Evolutionary conservation across 768 basidiomycete species (phyloP).

Genomic region (Sutorius australiensis): DNA sequence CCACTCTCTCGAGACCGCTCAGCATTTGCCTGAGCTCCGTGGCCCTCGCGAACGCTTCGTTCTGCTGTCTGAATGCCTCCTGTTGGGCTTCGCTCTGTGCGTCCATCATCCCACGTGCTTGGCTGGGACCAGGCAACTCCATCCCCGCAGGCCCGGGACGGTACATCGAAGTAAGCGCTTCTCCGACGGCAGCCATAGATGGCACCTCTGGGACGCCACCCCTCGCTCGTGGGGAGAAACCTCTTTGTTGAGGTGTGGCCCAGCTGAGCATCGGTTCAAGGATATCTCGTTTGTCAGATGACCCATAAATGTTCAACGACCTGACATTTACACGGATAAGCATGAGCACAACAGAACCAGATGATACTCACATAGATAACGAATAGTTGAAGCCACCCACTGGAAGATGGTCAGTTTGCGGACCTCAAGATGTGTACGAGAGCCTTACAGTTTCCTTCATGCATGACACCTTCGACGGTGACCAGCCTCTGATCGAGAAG

Average conservation of each 20-base stretch:
- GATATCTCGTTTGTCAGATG: slow-evolving; percentile 51
- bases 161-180: slow-evolving; percentile 12
- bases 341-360: neutral
- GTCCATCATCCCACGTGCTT: slow-evolving; percentile 5
- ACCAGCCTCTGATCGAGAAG: slow-evolving; percentile 62
- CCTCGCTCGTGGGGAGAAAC: slow-evolving; percentile 37
- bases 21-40: slow-evolving; percentile 65
- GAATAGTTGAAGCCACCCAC: slow-evolving; percentile 49
- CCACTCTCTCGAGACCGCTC: slow-evolving; percentile 66
- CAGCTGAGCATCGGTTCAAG: slow-evolving; percentile 67
- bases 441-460: slow-evolving; percentile 62
- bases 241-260: slow-evolving; percentile 69
- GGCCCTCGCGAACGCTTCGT: slow-evolving; percentile 56
- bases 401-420: slow-evolving; percentile 17
- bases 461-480: slow-evolving; percentile 65
- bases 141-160: slow-evolving; percentile 15
- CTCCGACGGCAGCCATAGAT: slow-evolving; percentile 19
- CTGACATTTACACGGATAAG: slow-evolving; percentile 32
- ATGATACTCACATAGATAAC: slow-evolving; percentile 53
- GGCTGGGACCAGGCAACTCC: slow-evolving; percentile 22
- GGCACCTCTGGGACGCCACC: slow-evolving; percentile 16
- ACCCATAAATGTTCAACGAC: slow-evolving; percentile 68
- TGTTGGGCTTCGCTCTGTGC: slow-evolving; percentile 35
- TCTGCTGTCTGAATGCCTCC: slow-evolving; percentile 26
- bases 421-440: neutral